Percentiles rank a stretch among this genome's conserved stretches.
Conservation (phyloP, 75 land plant species). For the Larix kaempferi region DNA sequence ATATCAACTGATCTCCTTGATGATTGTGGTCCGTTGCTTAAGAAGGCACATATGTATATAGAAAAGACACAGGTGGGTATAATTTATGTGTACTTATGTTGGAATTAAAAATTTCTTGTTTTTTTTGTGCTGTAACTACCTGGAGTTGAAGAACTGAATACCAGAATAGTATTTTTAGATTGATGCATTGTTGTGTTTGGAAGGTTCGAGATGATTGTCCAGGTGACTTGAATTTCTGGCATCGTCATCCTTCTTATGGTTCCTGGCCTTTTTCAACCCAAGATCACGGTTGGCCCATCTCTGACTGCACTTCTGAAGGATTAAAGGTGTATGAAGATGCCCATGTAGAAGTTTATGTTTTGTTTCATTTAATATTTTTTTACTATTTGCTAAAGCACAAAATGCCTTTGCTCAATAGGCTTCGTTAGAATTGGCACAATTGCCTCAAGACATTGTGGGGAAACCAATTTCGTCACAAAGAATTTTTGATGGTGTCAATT, state of each 20-base stretch:
- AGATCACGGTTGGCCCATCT: conserved; percentile 96
- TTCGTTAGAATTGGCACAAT: conserved; percentile 40
- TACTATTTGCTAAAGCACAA: too few relatives aligned
- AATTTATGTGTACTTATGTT: background rate
- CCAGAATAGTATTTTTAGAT: too few relatives aligned
- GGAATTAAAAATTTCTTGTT: too few relatives aligned
- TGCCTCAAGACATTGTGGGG: conserved; percentile 74
- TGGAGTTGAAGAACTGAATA: too few relatives aligned
- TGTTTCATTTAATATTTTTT: too few relatives aligned
- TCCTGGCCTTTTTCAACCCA: conserved; percentile 94
- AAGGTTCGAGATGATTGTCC: conserved; percentile 77
- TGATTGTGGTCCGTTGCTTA: conserved; percentile 57
- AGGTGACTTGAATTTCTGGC: conserved; percentile 68
- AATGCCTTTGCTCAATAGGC: conserved; percentile 30
- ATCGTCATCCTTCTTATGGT: conserved; percentile 89
- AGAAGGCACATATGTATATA: conserved; percentile 72
- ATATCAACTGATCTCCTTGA: conserved; percentile 64
- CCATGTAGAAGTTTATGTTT: too few relatives aligned
- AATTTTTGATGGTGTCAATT: conserved; percentile 87
- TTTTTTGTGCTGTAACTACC: too few relatives aligned
- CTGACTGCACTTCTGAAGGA: conserved; percentile 89
- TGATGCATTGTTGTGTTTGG: too few relatives aligned
- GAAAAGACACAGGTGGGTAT: conserved; percentile 68
- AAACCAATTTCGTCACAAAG: conserved; percentile 52
- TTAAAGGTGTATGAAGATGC: conserved; percentile 45